Conservation (phyloP, 2,329 filamentous ascomycete genomes). For the Colletotrichum gigasporum region DNA sequence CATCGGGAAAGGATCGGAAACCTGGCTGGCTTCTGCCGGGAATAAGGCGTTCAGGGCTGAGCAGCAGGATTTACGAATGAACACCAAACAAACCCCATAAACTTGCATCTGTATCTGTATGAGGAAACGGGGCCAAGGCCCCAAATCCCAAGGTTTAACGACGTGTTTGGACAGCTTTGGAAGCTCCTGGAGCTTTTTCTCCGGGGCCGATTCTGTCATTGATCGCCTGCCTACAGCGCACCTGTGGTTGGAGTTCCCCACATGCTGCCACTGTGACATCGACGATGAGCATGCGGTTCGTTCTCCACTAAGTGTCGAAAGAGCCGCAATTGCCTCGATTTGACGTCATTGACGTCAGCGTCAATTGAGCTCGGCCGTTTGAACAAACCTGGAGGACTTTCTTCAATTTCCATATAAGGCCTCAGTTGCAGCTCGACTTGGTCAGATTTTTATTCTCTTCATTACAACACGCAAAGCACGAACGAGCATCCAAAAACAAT, state of each 20-base stretch:
- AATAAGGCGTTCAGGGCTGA: constrained; percentile 26
- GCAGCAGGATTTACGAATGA: constrained; percentile 19
- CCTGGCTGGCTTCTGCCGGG: constrained; percentile 18
- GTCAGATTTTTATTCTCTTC: neutral
- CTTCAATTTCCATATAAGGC: constrained; percentile 10
- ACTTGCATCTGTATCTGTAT: constrained; percentile 12
- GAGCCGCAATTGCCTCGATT: constrained; percentile 29
- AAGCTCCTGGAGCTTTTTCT: constrained; percentile 19
- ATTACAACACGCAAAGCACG: constrained; percentile 3
- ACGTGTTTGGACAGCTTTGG: too few species aligned
- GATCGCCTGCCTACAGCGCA: constrained; percentile 2
- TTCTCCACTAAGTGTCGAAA: constrained; percentile 24
- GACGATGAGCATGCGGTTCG: constrained; percentile 14
- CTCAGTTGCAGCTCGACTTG: neutral
- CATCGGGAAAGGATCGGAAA: constrained; percentile 15
- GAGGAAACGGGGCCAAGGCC: neutral
- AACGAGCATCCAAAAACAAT: neutral
- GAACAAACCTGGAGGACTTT: neutral
- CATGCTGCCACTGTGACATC: constrained; percentile 10
- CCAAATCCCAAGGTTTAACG: too few species aligned
- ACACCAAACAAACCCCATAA: constrained; percentile 1
- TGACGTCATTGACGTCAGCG: constrained; percentile 35
- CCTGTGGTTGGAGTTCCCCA: constrained; percentile 22
- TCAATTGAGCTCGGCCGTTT: neutral
- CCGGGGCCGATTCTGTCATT: constrained; percentile 20